phyloP scores from a whole-genome alignment of 2,329 filamentous ascomycete species.

The Endoconidiophora polonica region DNA sequence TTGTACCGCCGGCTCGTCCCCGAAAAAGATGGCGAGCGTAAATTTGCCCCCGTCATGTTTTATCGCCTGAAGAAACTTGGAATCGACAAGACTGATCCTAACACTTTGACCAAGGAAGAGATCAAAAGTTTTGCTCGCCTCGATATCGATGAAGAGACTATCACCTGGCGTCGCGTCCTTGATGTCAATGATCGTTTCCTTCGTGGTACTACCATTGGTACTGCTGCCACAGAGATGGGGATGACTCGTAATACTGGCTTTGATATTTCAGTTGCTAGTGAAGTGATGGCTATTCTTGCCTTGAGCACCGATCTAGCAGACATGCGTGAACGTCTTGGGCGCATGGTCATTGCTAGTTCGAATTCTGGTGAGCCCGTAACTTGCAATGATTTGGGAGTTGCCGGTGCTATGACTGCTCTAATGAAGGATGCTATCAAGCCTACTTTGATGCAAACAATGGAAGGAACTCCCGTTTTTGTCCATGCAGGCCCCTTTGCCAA shows the following conservation, averaged over 20 bases:
- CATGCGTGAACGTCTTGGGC: slow-evolving; percentile 81
- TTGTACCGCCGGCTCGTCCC: slow-evolving; percentile 82
- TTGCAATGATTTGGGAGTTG: slow-evolving; percentile 85
- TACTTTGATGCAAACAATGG: slow-evolving; percentile 94
- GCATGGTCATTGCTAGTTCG: slow-evolving; percentile 90
- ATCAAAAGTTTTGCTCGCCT: slow-evolving; percentile 76
- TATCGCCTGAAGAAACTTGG: slow-evolving; percentile 87
- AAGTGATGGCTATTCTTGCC: slow-evolving; percentile 96
- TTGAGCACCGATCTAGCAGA: slow-evolving; percentile 76
- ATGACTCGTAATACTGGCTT: slow-evolving; percentile 80
- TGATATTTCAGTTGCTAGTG: slow-evolving; percentile 92
- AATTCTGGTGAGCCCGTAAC: slow-evolving; percentile 77
- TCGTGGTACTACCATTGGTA: slow-evolving; percentile 74
- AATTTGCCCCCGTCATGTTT: slow-evolving; percentile 83
- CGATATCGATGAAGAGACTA: slow-evolving; percentile 91
- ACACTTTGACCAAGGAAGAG: slow-evolving; percentile 81
- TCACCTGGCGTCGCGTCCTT: slow-evolving; percentile 89
- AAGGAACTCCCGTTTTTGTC: slow-evolving; percentile 93
- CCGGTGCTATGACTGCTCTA: slow-evolving; percentile 78
- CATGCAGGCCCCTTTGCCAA: slow-evolving; percentile 97
- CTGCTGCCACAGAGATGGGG: slow-evolving; percentile 79
- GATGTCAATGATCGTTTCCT: slow-evolving; percentile 96
- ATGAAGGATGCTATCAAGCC: slow-evolving; percentile 99
- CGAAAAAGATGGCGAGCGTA: slow-evolving; percentile 71
- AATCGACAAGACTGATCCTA: slow-evolving; percentile 84